Conservation (phyloP, 2,329 filamentous ascomycete genomes). For the Epichloe baconii region DNA sequence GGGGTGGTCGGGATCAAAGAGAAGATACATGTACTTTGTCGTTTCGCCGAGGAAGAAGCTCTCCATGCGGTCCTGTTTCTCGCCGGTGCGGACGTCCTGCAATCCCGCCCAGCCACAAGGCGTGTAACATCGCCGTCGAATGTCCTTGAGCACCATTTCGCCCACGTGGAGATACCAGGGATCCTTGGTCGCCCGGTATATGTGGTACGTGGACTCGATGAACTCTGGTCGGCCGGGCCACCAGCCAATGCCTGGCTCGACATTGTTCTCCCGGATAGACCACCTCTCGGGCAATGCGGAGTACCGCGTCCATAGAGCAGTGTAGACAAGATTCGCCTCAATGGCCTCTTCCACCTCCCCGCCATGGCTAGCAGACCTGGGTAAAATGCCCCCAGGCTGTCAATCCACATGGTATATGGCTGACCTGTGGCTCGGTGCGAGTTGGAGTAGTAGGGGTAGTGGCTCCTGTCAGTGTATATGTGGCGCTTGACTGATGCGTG, state of each 20-base stretch:
- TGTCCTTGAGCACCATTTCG: conserved; percentile 87
- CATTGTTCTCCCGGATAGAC: conserved; percentile 71
- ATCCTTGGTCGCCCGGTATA: conserved; percentile 88
- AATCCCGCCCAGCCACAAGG: conserved; percentile 88
- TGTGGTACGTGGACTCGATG: conserved; percentile 89
- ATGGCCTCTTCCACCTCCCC: conserved; percentile 87
- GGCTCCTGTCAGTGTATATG: conserved; percentile 62
- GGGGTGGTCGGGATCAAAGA: conserved; percentile 78
- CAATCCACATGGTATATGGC: conserved; percentile 83
- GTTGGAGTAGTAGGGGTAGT: conserved; percentile 88
- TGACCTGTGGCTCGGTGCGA: conserved; percentile 81
- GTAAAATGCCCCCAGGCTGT: conserved; percentile 87
- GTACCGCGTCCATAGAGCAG: conserved; percentile 88
- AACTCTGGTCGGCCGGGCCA: conserved; percentile 95
- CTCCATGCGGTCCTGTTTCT: conserved; percentile 91
- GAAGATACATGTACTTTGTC: conserved; percentile 84
- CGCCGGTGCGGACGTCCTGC: conserved; percentile 67
- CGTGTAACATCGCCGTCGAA: conserved; percentile 78
- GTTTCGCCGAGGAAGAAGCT: conserved; percentile 98
- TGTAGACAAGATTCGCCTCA: conserved; percentile 78
- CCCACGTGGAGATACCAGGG: conserved; percentile 94
- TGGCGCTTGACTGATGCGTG: conserved; percentile 82
- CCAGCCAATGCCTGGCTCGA: conserved; percentile 82
- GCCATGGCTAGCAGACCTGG: conserved; percentile 76
- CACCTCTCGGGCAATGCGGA: conserved; percentile 89